phyloP scores from a whole-genome alignment of 2,329 filamentous ascomycete species.

The Xylariales sp. region DNA sequence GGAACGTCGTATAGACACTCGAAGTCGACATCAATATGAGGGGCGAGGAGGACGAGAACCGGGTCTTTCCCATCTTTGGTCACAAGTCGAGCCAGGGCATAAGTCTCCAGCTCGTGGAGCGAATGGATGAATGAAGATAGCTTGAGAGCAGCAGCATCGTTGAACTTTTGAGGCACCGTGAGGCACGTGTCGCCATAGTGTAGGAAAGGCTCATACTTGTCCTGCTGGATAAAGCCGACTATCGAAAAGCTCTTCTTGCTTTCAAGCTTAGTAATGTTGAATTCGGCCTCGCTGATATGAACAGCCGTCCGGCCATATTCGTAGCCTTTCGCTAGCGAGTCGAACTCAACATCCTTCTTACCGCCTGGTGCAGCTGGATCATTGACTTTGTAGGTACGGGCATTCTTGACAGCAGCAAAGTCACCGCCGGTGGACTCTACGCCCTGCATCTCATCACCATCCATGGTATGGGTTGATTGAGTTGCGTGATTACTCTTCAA shows the following conservation, averaged over 20 bases:
- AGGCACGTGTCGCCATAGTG: constrained; percentile 78
- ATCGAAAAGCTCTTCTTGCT: constrained; percentile 72
- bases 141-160: constrained; percentile 77
- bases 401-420: constrained; percentile 68
- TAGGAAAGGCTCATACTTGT: constrained; percentile 79
- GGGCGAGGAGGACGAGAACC: constrained; percentile 70
- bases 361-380: constrained; percentile 71
- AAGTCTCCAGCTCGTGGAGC: constrained; percentile 77
- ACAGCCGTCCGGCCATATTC: constrained; percentile 91
- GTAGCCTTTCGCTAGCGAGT: constrained; percentile 87
- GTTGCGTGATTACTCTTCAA: constrained; percentile 42
- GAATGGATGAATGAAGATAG: constrained; percentile 88
- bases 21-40: constrained; percentile 70
- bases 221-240: constrained; percentile 75
- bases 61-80: constrained; percentile 79
- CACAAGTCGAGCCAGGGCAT: constrained; percentile 81
- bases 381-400: constrained; percentile 76
- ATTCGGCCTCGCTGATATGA: constrained; percentile 79
- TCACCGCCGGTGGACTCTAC: constrained; percentile 37
- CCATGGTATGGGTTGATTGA: constrained; percentile 48
- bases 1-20: constrained; percentile 89
- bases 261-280: constrained; percentile 83
- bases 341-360: constrained; percentile 75
- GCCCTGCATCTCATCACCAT: constrained; percentile 43
- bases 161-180: constrained; percentile 70